Base-by-base conservation (phyloP, 805 yeast species). In the Yamadazyma olivae region DNA sequence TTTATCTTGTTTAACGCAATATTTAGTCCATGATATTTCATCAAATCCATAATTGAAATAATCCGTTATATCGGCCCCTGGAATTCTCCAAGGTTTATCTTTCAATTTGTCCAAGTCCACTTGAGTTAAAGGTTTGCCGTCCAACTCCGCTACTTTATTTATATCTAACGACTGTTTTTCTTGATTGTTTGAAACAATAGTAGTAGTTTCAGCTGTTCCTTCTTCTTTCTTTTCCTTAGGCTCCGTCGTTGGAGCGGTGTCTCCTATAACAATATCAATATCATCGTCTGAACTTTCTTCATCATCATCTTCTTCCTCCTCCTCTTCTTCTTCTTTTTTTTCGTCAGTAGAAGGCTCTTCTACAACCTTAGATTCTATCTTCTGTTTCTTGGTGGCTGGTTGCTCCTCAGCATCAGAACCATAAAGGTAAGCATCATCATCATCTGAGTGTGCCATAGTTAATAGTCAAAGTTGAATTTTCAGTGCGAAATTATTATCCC, bases 11-110 rank as follows among this genome's bases (percentile, higher is more conserved):
- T 87, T 88, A 27, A 81, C 71, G 48, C 96, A 81, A 61, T 93
- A 93, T 17, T 90, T 88, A 36, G 84, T 79, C 99, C 99, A 93
- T 12, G 97, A 84, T 46, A 85, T 75, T 64, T 93, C 99, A 56
- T 93, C 95, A 55, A 93, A 93, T 1, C 99, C 99, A 53, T 80
- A 93, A 63, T 93, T 93, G 71, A 93, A 93, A 60, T 89, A 95
- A 59, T 93, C 98, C 6, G 95, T 76, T 27, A 87, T 64, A 61
- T 93, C 97, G 3, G 96, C 95, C 25, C 98, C 99, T 1, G 98
- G 97, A 45, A 85, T 80, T 55, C 99, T 76, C 99, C 99, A 93
- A 6, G 99, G 99, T 64, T 95, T 95, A 46, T 89, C 95, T 45
- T 86, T 88, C 32, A 90, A 64, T 36, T 81, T 83, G 41, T 83